Conservation (phyloP, 257 asterid species). For the Rehmannia glutinosa region DNA sequence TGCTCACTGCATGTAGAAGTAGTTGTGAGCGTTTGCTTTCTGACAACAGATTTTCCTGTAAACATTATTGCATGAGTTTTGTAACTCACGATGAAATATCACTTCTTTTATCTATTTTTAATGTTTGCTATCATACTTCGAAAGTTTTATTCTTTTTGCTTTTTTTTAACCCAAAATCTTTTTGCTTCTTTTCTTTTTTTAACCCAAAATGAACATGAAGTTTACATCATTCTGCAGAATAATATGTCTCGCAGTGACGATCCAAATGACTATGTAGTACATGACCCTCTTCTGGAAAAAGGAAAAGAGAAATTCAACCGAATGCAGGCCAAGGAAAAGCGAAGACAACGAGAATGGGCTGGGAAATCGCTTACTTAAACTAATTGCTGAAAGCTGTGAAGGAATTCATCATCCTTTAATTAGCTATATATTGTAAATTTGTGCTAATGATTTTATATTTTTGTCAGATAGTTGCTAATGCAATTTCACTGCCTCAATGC, state of each 20-base stretch:
- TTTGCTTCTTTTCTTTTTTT: neutral
- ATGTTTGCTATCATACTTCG: neutral
- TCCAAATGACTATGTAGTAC: constrained; percentile 85
- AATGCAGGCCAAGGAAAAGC: constrained; percentile 86
- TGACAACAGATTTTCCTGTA: neutral
- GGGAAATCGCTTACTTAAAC: constrained; percentile 81
- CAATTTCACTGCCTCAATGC: neutral
- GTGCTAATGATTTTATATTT: neutral
- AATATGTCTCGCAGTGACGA: constrained; percentile 88
- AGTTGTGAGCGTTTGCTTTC: neutral
- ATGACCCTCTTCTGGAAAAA: constrained; percentile 90
- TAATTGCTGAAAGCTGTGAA: neutral
- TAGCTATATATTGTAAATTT: no score
- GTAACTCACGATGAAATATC: constrained; percentile 7
- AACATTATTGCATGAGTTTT: no score
- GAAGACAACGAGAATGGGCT: constrained; percentile 91
- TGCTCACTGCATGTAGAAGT: neutral
- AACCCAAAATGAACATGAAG: neutral
- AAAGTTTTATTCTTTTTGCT: neutral
- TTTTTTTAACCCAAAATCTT: neutral
- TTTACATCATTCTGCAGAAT: constrained; percentile 40
- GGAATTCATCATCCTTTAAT: no score
- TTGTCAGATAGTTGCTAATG: neutral
- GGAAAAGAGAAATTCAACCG: constrained; percentile 96
- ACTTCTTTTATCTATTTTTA: no score